Conservation (phyloP, 345 rosid genomes). For the Melaleuca alternifolia region DNA sequence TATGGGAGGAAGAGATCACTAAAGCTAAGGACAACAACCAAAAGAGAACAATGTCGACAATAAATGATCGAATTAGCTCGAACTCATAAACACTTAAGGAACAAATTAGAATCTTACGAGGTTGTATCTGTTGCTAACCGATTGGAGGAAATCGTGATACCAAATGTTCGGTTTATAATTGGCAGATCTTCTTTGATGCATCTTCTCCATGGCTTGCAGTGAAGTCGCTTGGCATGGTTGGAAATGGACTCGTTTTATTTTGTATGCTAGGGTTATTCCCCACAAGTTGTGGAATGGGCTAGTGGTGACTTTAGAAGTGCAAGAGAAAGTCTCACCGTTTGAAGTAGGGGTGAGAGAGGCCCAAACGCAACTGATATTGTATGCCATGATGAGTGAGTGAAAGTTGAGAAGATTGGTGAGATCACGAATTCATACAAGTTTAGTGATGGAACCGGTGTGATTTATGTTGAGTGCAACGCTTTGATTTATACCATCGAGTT, state of each 20-base stretch:
- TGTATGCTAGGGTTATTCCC: background rate
- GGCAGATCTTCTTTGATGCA: constrained; percentile 22
- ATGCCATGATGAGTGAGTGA: background rate
- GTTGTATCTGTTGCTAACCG: constrained; percentile 14
- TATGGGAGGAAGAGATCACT: background rate
- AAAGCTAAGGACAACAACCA: too few species aligned
- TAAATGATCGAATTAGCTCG: background rate
- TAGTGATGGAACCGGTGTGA: background rate
- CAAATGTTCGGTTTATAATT: constrained; percentile 41
- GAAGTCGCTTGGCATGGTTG: background rate
- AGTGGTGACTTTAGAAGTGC: background rate
- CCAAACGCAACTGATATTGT: background rate
- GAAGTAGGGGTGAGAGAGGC: background rate
- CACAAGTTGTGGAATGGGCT: background rate
- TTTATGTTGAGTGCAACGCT: background rate
- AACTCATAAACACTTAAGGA: background rate
- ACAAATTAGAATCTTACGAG: constrained; percentile 6
- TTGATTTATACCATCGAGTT: background rate
- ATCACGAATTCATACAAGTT: background rate
- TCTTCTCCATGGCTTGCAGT: background rate
- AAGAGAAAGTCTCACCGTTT: background rate
- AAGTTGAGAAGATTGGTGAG: background rate
- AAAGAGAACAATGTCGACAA: background rate
- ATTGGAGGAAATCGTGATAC: constrained; percentile 31
- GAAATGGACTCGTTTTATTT: background rate